These are phyloP conservation scores for Aspergillus glaucus DNA, from an alignment of 2,329 filamentous ascomycete genomes.

Conservation along the genomic window DNA sequence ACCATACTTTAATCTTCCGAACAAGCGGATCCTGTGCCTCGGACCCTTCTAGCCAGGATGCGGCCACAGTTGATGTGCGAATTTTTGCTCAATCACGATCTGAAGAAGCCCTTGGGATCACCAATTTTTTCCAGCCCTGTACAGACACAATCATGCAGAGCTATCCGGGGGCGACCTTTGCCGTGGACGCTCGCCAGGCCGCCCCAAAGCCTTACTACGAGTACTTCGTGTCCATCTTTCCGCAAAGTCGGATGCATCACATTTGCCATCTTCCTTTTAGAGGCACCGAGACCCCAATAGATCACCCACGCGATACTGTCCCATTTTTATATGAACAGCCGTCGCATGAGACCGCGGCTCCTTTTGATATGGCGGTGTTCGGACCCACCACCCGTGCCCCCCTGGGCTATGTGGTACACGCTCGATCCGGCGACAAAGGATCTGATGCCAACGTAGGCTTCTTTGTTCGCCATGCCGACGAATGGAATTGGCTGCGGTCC, in stretches of 20 bases:
- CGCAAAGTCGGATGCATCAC: slow-evolving; percentile 9
- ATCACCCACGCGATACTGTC: not conserved
- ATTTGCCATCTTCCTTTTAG: slow-evolving; percentile 6
- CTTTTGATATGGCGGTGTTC: slow-evolving; percentile 12
- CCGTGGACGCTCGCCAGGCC: slow-evolving; percentile 11
- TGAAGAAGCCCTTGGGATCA: slow-evolving; percentile 16
- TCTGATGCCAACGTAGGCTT: slow-evolving; percentile 43
- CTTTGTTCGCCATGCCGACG: slow-evolving; percentile 37
- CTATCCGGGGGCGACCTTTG: slow-evolving; percentile 19
- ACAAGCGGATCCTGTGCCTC: slow-evolving; percentile 7
- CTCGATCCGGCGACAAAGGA: slow-evolving; percentile 40
- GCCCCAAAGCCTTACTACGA: slow-evolving; percentile 12
- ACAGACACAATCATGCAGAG: slow-evolving; percentile 21
- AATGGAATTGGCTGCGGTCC: slow-evolving; percentile 39
- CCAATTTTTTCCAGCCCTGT: slow-evolving; percentile 16
- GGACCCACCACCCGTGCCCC: slow-evolving; percentile 20
- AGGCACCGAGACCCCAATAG: not conserved
- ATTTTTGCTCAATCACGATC: slow-evolving; percentile 37
- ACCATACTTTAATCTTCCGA: slow-evolving; percentile 10
- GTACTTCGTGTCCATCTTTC: slow-evolving; percentile 13
- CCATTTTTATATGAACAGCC: slow-evolving; percentile 8
- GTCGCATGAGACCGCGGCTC: slow-evolving; percentile 5
- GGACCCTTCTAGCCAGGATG: slow-evolving; percentile 27
- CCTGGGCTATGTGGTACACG: slow-evolving; percentile 31
- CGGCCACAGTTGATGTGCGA: slow-evolving; percentile 20